These are phyloP conservation scores for Aspergillus campestris DNA, from an alignment of 495 filamentous ascomycete species.

Conservation along the genomic window DNA sequence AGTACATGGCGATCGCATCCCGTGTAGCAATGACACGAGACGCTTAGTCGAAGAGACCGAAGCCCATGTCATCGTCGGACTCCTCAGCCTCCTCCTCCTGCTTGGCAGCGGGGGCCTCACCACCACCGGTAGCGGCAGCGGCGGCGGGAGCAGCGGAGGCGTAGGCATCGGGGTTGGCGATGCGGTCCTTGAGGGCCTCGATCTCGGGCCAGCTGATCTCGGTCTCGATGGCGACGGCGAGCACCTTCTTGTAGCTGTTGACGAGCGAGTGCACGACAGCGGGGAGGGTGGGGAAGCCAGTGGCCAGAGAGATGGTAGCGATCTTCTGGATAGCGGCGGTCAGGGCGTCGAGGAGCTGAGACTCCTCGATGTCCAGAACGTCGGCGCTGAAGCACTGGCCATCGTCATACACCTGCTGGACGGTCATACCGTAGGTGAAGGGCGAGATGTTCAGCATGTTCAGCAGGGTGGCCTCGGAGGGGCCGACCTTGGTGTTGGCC, in stretches of 20 bases:
- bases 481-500: constrained; percentile 85
- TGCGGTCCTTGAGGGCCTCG: constrained; percentile 95
- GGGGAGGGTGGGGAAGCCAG: constrained; percentile 93
- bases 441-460: constrained; percentile 99
- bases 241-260: constrained; percentile 95
- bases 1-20: constrained; percentile 36
- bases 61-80: constrained; percentile 46
- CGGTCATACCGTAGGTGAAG: constrained; percentile 99
- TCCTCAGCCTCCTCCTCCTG: constrained; percentile 45
- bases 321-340: constrained; percentile 75
- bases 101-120: constrained; percentile 43
- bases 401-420: constrained; percentile 90
- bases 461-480: constrained; percentile 94
- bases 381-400: constrained; percentile 79
- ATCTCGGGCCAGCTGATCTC: constrained; percentile 95
- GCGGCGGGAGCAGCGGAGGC: constrained; percentile 69
- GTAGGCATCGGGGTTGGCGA: constrained; percentile 95
- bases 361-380: constrained; percentile 89
- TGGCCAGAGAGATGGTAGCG: constrained; percentile 78
- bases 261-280: constrained; percentile 90
- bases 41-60: constrained; percentile 52
- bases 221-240: constrained; percentile 83
- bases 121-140: constrained; percentile 36
- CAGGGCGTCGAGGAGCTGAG: constrained; percentile 82
- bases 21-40: constrained; percentile 13